Evolutionary conservation across 352 stramenopile species (phyloP), one percentile per base, ranked within the genome.

Genomic region (Globisporangium abappressorium): DNA sequence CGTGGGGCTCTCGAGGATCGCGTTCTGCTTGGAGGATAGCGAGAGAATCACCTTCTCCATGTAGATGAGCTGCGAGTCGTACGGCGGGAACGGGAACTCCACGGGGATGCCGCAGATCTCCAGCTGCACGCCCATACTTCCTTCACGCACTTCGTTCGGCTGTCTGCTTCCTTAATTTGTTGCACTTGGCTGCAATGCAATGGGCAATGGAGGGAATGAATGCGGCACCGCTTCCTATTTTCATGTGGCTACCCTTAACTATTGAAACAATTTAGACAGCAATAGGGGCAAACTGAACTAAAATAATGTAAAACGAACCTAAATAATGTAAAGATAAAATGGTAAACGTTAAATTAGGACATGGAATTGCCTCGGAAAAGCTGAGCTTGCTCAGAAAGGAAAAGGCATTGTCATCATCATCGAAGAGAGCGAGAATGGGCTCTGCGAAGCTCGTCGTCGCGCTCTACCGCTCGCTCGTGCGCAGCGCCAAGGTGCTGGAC

Each of bases 1-100:
- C 28, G 97, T 99, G 43, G 97, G 97, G 70, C 88, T 98, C 81
- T 99, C 97, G 26, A 99, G 83, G 54, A 99, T 90, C 9, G 97
- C 97, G 75, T 99, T 98, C 74, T 98, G 87, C 65, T 91, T 94
- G 60, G 74, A 87, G 20, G 89, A 75, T 36, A 99, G 84, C 20
- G 97, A 84, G 64, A 93, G 70, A 28, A 99, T 76, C 0, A 99
- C 97, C 61, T 96, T 97, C 71, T 91, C 80, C 97, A 99, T 99
- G 76, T 99, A 99, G 1, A 98, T 89, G 54, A 98, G 74, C 87
- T 99, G 97, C 65, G 94, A 98, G 74, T 97, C 84, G 72, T 99
- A 99, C 8, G 97, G 97, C 65, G 89, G 76, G 81, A 99, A 99
- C 26, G 97, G 97, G 73, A 99, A 99, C 68, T 98, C 90, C 70